Base-by-base conservation (phyloP, 1,139 yeast species). In the Scheffersomyces quercinus region DNA sequence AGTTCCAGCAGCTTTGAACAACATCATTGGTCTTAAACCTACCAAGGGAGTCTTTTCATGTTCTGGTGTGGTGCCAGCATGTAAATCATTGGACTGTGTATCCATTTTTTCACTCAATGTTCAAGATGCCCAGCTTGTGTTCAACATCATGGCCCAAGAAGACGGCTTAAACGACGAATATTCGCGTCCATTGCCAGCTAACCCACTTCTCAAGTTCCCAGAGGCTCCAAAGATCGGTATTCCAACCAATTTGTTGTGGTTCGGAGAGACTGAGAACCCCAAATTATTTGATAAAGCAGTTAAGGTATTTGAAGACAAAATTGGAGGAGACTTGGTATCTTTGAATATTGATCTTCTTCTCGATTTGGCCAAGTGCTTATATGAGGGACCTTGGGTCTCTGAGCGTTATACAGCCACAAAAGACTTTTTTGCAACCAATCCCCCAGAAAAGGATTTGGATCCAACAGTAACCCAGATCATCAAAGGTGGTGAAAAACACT, bases 341-440 rank as follows among this genome's bases (percentile, higher is more conserved):
- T 35, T 48, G 14, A 90, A 88, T 65, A 89, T 91, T 58, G 68
- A 83, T 10, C 86, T 90, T 9, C 74, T 93, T 39, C 70, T 87
- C 49, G 87, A 85, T 38, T 75, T 93, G 48, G 99, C 98, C n/a
- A 80, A 80, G 53, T 85, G 93, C 59, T 77, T 93, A 36, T 93
- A 93, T 64, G 97, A 91, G 58, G 99, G 99, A 44, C 88, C 98
- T n/a, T 93, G 99, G 99, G 98, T 93, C 9, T 88, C 95, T 26
- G 99, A 93, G 70, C 81, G 99, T 54, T 90, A 83, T 67, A 81
- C 89, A 49, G 97, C 97, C 14, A 79, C 83, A 34, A 79, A 81
- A 54, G 88, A 85, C 34, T 88, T 90, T 58, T 74, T 88, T 45
- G 77, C 74, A n/a, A 70, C 88, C 14, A 78, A 82, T 54, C 91